Conservation (phyloP, 2,329 filamentous ascomycete species). For the Alternaria arborescens region DNA sequence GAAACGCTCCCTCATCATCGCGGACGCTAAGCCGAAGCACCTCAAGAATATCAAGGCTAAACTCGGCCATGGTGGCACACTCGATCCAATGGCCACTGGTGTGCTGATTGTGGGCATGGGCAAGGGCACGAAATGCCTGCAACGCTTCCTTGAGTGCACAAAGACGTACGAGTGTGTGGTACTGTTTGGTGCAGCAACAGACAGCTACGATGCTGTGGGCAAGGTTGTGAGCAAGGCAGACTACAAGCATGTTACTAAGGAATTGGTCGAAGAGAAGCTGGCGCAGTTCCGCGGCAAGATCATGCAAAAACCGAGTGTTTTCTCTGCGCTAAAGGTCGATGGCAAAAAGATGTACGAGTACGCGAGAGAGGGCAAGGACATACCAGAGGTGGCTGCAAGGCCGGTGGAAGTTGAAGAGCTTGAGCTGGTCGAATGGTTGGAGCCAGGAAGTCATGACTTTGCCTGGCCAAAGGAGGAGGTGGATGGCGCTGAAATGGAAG, state of each 20-base stretch:
- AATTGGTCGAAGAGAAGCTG: conserved; percentile 79
- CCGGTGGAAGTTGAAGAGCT: conserved; percentile 80
- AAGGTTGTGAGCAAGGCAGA: conserved; percentile 78
- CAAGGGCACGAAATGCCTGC: conserved; percentile 82
- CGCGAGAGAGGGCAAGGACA: conserved; percentile 84
- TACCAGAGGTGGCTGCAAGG: conserved; percentile 85
- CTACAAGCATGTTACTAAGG: conserved; percentile 82
- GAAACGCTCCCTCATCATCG: conserved; percentile 65
- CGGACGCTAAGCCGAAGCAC: conserved; percentile 64
- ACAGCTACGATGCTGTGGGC: conserved; percentile 88
- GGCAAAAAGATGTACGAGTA: conserved; percentile 97
- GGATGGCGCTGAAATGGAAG: conserved; percentile 74
- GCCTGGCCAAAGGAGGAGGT: conserved; percentile 83
- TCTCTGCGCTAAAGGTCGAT: conserved; percentile 90
- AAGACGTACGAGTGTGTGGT: conserved; percentile 93
- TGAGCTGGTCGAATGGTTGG: conserved; percentile 83
- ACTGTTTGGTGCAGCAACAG: conserved; percentile 89
- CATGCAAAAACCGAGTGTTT: conserved; percentile 90
- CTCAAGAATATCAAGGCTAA: conserved; percentile 71
- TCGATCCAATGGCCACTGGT: conserved; percentile 93
- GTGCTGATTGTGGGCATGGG: conserved; percentile 90
- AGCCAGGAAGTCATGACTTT: conserved; percentile 81
- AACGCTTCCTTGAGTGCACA: conserved; percentile 82
- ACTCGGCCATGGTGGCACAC: conserved; percentile 93
- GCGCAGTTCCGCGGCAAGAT: conserved; percentile 80